Conservation (phyloP, 495 filamentous ascomycete genomes). For the Penicillium cataractarum region DNA sequence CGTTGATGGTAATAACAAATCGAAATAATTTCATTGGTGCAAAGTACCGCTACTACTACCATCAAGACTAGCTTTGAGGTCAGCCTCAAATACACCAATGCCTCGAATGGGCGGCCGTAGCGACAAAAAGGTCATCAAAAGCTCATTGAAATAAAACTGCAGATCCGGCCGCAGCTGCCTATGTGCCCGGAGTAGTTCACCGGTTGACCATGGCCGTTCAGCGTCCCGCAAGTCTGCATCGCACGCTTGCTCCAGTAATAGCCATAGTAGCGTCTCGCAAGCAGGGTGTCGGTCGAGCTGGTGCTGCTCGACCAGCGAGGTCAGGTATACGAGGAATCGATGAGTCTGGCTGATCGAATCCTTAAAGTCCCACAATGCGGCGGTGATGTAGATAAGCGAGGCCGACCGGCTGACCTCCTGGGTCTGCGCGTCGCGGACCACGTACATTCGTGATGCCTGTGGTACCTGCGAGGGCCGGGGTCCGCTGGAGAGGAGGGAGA, state of each 20-base stretch:
- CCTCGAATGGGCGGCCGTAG: constrained; percentile 37
- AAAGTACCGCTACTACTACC: not conserved
- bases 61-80: constrained; percentile 17
- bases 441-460: constrained; percentile 42
- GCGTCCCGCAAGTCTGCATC: constrained; percentile 42
- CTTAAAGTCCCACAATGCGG: constrained; percentile 44
- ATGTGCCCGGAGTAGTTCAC: constrained; percentile 41
- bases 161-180: constrained; percentile 45
- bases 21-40: not conserved
- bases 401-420: constrained; percentile 47
- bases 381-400: constrained; percentile 46
- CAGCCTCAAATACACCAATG: constrained; percentile 41
- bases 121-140: constrained; percentile 45
- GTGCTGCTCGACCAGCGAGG: constrained; percentile 33
- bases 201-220: constrained; percentile 45
- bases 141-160: constrained; percentile 49
- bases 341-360: constrained; percentile 36
- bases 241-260: constrained; percentile 44
- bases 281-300: constrained; percentile 43
- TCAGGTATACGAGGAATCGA: constrained; percentile 40
- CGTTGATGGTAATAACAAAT: not conserved
- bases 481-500: constrained; percentile 47
- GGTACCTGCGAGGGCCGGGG: constrained; percentile 49
- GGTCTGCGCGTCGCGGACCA: constrained; percentile 38
- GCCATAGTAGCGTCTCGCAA: constrained; percentile 50